Base-by-base conservation (phyloP, 345 rosid species). In the Melaleuca quinquenervia region DNA sequence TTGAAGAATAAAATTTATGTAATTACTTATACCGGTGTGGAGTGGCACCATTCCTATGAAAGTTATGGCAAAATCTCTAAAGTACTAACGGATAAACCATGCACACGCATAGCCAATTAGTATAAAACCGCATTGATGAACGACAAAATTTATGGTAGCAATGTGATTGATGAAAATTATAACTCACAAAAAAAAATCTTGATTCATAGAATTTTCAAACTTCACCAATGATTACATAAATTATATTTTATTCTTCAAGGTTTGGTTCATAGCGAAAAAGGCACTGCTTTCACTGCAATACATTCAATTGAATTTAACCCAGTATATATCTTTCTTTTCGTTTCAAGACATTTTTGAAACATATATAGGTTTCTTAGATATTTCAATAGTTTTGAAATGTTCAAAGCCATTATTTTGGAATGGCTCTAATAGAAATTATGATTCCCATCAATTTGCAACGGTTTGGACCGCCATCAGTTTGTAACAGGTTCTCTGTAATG, bases 71-170 rank as follows among this genome's bases (percentile, higher is more conserved):
- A 64, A 32, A 64, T 62, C 44, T 21, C 3, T 0, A 1, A 18
- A 62, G 75, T 5, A 62, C 75, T 29, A 27, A 27, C 5, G 24
- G 18, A 18, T 70, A 70, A 32, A 70, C 45, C 3, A 32, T 11
- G 45, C 3, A 8, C 24, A 0, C 5, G 11, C 78, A 70, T 70
- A 12, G 45, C 78, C 36, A 32, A 32, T 32, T 70, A 70, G 45
- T 18, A 11, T 10, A 41, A 70, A 32, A 16, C 0, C 1, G 1
- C 11, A 0, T 62, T 29, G 16, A n/a, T 11, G 0, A 3, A 29
- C 5, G 29, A 62, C 27, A 14, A 29, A 62, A n/a, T n/a, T 1
- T 29, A 4, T 29, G 75, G 44, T 41, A 14, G 44, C 15, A 62
- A 62, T 15, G 44, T 7, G 75, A 3, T 15, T 7, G 11, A 11